phyloP scores from a whole-genome alignment of 306 rosid species.

The Amphicarpaea edgeworthii region DNA sequence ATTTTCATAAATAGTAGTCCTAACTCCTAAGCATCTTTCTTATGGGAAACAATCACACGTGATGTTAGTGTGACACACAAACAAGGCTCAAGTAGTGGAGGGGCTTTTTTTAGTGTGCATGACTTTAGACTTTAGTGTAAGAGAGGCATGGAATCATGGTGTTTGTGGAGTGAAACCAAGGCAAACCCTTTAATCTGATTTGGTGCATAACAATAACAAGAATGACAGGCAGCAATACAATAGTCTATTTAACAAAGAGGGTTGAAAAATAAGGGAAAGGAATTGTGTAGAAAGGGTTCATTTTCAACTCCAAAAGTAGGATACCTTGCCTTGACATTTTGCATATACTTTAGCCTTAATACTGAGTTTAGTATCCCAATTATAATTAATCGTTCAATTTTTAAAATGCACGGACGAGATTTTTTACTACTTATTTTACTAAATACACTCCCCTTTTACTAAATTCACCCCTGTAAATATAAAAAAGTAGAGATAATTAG shows the following conservation, averaged over 20 bases:
- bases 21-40: constrained; percentile 38
- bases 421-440: too few relatives aligned
- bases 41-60: constrained; percentile 60
- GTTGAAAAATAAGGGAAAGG: constrained; percentile 16
- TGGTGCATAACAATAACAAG: constrained; percentile 50
- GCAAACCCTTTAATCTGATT: constrained; percentile 50
- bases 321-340: constrained; percentile 33
- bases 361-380: too few relatives aligned
- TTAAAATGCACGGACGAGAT: too few relatives aligned
- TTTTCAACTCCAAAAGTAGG: constrained; percentile 40
- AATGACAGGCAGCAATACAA: constrained; percentile 44
- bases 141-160: constrained; percentile 64
- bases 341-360: too few relatives aligned
- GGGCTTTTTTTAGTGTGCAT: constrained; percentile 56
- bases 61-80: constrained; percentile 49
- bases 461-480: too few relatives aligned
- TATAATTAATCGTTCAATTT: too few relatives aligned
- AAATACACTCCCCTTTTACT: too few relatives aligned
- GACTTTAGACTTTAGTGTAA: constrained; percentile 49
- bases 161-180: constrained; percentile 61
- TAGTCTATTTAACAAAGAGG: constrained; percentile 37
- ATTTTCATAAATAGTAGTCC: constrained; percentile 41
- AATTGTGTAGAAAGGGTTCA: constrained; percentile 50
- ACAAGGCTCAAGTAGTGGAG: constrained; percentile 44
- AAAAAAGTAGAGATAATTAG: too few relatives aligned